These are phyloP conservation scores for Xanthoconium purpureum DNA, from an alignment of 768 basidiomycete species.

Conservation along the genomic window DNA sequence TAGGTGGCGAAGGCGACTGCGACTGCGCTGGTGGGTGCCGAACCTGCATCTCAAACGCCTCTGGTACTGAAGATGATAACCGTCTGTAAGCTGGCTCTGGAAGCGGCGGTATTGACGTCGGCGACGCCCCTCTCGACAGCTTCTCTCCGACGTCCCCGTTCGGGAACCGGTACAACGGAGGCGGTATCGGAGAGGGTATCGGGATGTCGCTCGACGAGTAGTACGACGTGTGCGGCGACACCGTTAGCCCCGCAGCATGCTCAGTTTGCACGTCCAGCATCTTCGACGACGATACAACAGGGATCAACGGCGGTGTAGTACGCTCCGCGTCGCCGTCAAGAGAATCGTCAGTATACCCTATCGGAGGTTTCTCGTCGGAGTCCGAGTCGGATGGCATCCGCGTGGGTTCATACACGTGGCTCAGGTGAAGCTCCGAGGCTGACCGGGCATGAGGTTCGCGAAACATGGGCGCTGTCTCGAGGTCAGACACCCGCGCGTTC, in stretches of 20 bases:
- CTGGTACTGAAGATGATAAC: slow-evolving; percentile 11
- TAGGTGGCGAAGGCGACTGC: neutral
- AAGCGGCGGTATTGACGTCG: slow-evolving; percentile 5
- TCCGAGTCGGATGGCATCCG: slow-evolving; percentile 28
- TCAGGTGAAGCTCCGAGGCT: slow-evolving; percentile 53
- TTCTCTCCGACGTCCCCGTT: slow-evolving; percentile 44
- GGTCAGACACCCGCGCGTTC: slow-evolving; percentile 33
- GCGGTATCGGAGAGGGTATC: slow-evolving; percentile 56
- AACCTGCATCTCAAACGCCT: slow-evolving; percentile 41
- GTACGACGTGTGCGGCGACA: slow-evolving; percentile 52
- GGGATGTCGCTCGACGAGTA: slow-evolving; percentile 54
- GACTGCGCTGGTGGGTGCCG: slow-evolving; percentile 21
- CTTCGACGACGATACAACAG: slow-evolving; percentile 11
- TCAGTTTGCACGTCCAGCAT: neutral
- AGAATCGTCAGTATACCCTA: neutral
- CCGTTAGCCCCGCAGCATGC: slow-evolving; percentile 40
- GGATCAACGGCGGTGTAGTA: slow-evolving; percentile 7
- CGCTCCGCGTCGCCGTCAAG: neutral
- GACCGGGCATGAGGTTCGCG: slow-evolving; percentile 60
- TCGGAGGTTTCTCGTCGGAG: slow-evolving; percentile 10
- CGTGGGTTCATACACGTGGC: slow-evolving; percentile 48
- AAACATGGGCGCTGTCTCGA: slow-evolving; percentile 75
- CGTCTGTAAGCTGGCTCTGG: slow-evolving; percentile 3
- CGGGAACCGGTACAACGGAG: slow-evolving; percentile 44
- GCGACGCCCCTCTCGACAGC: slow-evolving; percentile 12